Evolutionary conservation across 768 basidiomycete genomes (phyloP), one percentile per base, ranked within the genome.

Genomic region (Mycena galericulata): DNA sequence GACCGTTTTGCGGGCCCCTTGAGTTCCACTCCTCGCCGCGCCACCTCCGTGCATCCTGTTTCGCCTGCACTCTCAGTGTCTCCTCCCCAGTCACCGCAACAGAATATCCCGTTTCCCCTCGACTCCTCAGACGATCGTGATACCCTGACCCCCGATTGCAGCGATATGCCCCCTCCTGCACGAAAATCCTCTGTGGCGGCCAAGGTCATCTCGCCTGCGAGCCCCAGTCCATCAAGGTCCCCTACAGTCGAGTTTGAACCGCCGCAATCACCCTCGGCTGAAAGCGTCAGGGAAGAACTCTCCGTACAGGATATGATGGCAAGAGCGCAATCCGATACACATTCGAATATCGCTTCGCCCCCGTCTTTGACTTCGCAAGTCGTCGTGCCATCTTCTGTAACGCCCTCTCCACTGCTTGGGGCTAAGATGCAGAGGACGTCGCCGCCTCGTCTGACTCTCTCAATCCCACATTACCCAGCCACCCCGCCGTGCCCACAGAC

Each of bases 231-330:
- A 36, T 58, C 63, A 6, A 40, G 56, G 22, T 18, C 38, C 26
- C 22, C 47, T 27, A 50, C 61, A 0, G 40, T 11, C 22, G 67
- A 62, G 29, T 8, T 27, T 0, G 36, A 60, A 8, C 10, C 29
- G 1, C 40, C 41, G 2, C 10, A 27, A 34, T 68, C 67, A 4
- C 59, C 66, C 36, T 61, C 66, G 17, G 38, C 59, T 11, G 67
- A 68, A 17, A 62, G 60, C 12, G 6, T 62, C 12, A 29, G 55
- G 24, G 67, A 68, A 45, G 67, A 68, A 17, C 61, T 62, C 24
- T 56, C 67, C 1, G 61, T 68, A 7, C 38, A 30, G 34, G 29
- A 57, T 32, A 49, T 68, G 60, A 62, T 68, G 40, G 30, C 30
- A 2, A 22, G 27, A 4, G 32, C 27, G 5, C 53, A 18, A 40